Base-by-base conservation (phyloP, 352 stramenopile genomes). In the Globisporangium okanoganense region DNA sequence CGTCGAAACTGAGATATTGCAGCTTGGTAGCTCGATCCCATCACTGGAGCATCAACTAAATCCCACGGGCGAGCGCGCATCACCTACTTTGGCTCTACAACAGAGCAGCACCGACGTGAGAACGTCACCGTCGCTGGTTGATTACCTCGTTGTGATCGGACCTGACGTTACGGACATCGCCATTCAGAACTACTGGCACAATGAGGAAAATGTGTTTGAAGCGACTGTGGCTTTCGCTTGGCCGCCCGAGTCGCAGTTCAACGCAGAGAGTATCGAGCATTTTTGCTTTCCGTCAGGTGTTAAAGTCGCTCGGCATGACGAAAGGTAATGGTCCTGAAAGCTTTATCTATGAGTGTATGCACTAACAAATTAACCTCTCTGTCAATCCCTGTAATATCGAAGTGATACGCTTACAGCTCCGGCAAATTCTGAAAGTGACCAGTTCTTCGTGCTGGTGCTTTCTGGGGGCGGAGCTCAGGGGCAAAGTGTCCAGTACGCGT, bases 231-330 rank as follows among this genome's bases (percentile, higher is more conserved):
- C 75, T 38, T 90, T 90, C 40, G 77, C 79, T 4, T 76, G 80
- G 53, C 81, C 81, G n/a, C 75, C 81, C 1, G 67, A 87, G 40
- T 73, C 72, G 40, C 81, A 90, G 73, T 88, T 88, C 48, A 76
- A 75, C 27, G 81, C 77, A 1, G 77, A 88, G 55, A 84, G 79
- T 57, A 81, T 90, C 31, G 81, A 90, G 55, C 79, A 88, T 52
- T 90, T 90, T 53, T 90, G 81, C 41, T 90, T 90, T 58, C 81
- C 81, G 29, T 55, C 62, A 0, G 81, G 60, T 16, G 77, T 22
- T 71, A 87, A 36, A 47, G 56, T 36, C 13, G 31, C 38, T 35
- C 22, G 29, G 6, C 49, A 52, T 27, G 33, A 9, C 9, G 27
- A 63, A 61, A 45, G 43, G 22, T 51, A 33, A 60, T 8, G 14